Percentiles rank a stretch among this genome's conserved stretches.
phyloP scores from a whole-genome alignment of 2,329 filamentous ascomycete species.

The Fusarium burgessii region DNA sequence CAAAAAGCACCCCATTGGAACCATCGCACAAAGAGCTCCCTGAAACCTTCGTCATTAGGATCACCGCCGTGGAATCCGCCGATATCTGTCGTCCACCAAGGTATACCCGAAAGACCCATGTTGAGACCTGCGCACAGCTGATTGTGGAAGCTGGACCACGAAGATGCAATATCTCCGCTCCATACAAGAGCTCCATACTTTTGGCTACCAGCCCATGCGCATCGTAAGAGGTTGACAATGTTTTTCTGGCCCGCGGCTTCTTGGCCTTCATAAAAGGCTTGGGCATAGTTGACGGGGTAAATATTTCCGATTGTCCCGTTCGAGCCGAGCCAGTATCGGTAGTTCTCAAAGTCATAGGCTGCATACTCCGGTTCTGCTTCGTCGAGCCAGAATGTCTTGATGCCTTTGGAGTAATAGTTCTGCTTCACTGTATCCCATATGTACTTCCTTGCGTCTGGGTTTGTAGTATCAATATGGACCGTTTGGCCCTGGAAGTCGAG shows the following conservation, averaged over 20 bases:
- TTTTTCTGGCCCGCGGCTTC: slow-evolving; percentile 63
- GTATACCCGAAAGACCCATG: slow-evolving; percentile 72
- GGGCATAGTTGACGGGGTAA: slow-evolving; percentile 69
- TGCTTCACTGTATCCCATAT: slow-evolving; percentile 69
- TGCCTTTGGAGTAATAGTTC: slow-evolving; percentile 72
- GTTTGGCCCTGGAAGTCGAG: slow-evolving; percentile 71
- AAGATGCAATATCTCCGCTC: slow-evolving; percentile 75
- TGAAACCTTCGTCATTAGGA: slow-evolving; percentile 65
- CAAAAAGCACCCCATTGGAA: slow-evolving; percentile 77
- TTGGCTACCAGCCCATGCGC: slow-evolving; percentile 67
- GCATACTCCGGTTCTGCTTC: slow-evolving; percentile 76
- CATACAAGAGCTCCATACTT: slow-evolving; percentile 74
- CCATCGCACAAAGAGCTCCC: slow-evolving; percentile 74
- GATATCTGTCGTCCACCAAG: slow-evolving; percentile 79
- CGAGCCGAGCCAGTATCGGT: slow-evolving; percentile 55
- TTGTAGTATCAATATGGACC: slow-evolving; percentile 73
- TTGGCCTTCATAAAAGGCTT: slow-evolving; percentile 71
- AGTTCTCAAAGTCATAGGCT: slow-evolving; percentile 75
- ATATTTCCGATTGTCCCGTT: slow-evolving; percentile 65
- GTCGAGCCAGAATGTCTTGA: slow-evolving; percentile 76
- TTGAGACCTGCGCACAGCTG: slow-evolving; percentile 74
- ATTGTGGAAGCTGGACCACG: slow-evolving; percentile 69
- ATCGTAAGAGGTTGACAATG: slow-evolving; percentile 67
- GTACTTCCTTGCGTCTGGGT: slow-evolving; percentile 67
- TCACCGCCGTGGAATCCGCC: slow-evolving; percentile 77